Evolutionary conservation across 768 basidiomycete species (phyloP).

Genomic region (Flagelloscypha sp.): DNA sequence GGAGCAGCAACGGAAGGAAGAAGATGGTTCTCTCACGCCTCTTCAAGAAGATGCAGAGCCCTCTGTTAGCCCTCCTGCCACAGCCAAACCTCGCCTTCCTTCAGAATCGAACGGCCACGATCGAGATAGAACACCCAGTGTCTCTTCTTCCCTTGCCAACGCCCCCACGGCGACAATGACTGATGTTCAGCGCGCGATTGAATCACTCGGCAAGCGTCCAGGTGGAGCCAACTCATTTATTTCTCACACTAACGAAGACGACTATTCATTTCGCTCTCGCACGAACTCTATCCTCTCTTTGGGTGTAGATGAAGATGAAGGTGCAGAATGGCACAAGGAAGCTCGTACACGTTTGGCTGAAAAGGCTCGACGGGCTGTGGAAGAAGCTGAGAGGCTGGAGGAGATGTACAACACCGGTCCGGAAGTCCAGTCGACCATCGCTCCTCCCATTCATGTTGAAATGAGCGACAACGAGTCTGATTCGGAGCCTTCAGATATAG

Average conservation of each 20-base stretch:
- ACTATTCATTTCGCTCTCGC: too few species aligned
- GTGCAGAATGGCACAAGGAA: slow-evolving; percentile 57
- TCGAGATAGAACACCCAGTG: slow-evolving; percentile 5
- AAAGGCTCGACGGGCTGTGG: slow-evolving; percentile 55
- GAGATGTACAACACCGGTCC: slow-evolving; percentile 30
- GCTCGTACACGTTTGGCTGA: slow-evolving; percentile 62
- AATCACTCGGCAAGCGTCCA: too few species aligned
- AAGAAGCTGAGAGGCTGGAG: slow-evolving; percentile 45
- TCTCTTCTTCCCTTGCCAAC: slow-evolving; percentile 33
- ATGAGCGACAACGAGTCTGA: slow-evolving; percentile 79
- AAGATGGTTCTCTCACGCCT: slow-evolving; percentile 28
- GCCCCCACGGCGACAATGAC: slow-evolving; percentile 86
- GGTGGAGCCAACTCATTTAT: too few species aligned
- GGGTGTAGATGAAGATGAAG: slow-evolving; percentile 38
- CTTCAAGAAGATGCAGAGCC: slow-evolving; percentile 41
- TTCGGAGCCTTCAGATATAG: too few species aligned
- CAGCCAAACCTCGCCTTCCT: slow-evolving; percentile 19
- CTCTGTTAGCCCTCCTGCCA: slow-evolving; percentile 20
- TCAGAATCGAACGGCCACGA: slow-evolving; percentile 19
- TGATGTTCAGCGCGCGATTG: slow-evolving; percentile 85
- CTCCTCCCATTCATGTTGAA: slow-evolving; percentile 67
- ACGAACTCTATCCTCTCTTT: too few species aligned
- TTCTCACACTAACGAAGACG: too few species aligned
- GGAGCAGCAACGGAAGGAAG: slow-evolving; percentile 1
- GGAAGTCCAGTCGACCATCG: too few species aligned